Evolutionary conservation across 371 early-diverging fungal species (phyloP).

Genomic region (Rhizopus sp.): DNA sequence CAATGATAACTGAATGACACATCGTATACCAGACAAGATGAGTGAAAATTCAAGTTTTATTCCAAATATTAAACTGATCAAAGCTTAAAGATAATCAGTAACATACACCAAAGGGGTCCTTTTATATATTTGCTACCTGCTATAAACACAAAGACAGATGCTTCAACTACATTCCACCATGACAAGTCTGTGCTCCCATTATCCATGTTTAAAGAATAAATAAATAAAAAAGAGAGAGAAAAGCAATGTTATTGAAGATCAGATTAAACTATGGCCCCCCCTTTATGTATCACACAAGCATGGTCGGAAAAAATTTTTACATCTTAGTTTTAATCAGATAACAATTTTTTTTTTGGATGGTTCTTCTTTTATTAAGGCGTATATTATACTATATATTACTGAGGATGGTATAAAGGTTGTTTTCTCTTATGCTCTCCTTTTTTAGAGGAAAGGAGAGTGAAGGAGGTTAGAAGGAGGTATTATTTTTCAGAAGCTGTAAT

Average conservation of each 20-base stretch:
- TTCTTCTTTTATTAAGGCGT: too few relatives aligned
- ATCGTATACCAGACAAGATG: slow-evolving; percentile 42
- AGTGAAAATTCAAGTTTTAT: slow-evolving; percentile 40
- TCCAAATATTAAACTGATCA: slow-evolving; percentile 38
- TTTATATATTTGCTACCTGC: slow-evolving; percentile 31
- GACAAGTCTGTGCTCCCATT: slow-evolving; percentile 23
- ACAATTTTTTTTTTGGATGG: background rate
- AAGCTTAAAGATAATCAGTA: slow-evolving; percentile 21
- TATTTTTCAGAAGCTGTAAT: slow-evolving; percentile 21
- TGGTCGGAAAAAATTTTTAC: too few relatives aligned
- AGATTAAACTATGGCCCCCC: background rate
- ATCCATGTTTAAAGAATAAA: slow-evolving; percentile 2
- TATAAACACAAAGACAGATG: slow-evolving; percentile 37
- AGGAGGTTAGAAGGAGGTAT: background rate
- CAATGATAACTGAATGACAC: slow-evolving; percentile 46
- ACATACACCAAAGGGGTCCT: background rate
- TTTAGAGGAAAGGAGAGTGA: background rate
- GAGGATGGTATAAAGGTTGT: too few relatives aligned
- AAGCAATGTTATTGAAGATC: background rate
- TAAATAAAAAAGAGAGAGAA: slow-evolving; percentile 3
- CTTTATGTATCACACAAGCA: background rate
- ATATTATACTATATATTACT: too few relatives aligned
- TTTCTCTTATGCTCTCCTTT: too few relatives aligned
- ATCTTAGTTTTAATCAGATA: slow-evolving; percentile 2
- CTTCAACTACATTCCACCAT: slow-evolving; percentile 45